Evolutionary conservation across 768 basidiomycete species (phyloP).

Genomic region (Infundibulicybe gibba): DNA sequence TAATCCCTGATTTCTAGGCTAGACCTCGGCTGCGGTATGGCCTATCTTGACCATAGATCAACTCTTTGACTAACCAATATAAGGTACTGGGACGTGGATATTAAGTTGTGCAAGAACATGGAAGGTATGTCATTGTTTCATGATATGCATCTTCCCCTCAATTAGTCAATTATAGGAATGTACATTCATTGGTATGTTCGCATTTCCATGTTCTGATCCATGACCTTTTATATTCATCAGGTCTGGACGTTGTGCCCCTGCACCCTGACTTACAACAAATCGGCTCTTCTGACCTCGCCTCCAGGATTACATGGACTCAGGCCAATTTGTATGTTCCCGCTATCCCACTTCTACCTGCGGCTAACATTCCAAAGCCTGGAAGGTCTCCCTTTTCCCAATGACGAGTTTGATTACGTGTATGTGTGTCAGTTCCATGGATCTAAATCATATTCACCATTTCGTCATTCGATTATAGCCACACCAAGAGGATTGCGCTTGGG

Average conservation of each 20-base stretch:
- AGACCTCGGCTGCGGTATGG: slow-evolving; percentile 71
- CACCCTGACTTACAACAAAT: slow-evolving; percentile 65
- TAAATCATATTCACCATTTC: slow-evolving; percentile 5
- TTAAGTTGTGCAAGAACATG: slow-evolving; percentile 60
- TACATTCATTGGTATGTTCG: slow-evolving; percentile 57
- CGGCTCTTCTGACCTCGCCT: slow-evolving; percentile 52
- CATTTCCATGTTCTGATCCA: neutral
- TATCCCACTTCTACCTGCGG: slow-evolving; percentile 3
- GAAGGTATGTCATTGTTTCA: slow-evolving; percentile 42
- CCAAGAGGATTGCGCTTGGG: slow-evolving; percentile 69
- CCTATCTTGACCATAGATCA: neutral
- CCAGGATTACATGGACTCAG: slow-evolving; percentile 69
- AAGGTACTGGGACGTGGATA: slow-evolving; percentile 76
- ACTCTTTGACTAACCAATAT: neutral
- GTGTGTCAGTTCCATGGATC: slow-evolving; percentile 16
- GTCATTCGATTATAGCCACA: slow-evolving; percentile 39
- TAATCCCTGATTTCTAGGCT: slow-evolving; percentile 36
- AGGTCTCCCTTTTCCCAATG: slow-evolving; percentile 62
- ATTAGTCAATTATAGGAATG: slow-evolving; percentile 33
- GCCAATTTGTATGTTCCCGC: slow-evolving; percentile 57
- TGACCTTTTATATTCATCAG: slow-evolving; percentile 23
- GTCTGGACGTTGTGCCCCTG: slow-evolving; percentile 68
- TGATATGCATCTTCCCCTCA: neutral
- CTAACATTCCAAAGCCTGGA: slow-evolving; percentile 45
- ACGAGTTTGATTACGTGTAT: slow-evolving; percentile 78